Evolutionary conservation across 1,139 yeast species (phyloP).

Genomic region (Suhomyces panamericanus): DNA sequence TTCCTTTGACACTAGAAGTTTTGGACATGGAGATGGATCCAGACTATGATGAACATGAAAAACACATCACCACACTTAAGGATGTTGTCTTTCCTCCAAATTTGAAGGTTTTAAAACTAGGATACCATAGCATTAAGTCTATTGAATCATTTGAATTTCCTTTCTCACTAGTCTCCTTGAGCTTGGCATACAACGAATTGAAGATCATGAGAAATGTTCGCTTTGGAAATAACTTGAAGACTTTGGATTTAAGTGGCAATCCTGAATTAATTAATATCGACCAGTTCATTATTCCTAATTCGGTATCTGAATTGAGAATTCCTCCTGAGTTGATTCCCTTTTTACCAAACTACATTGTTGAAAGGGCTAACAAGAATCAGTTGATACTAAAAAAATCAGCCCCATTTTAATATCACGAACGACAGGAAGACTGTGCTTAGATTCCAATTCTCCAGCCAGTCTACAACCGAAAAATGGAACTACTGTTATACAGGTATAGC

Average conservation of each 20-base stretch:
- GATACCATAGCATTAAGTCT: conserved; percentile 42
- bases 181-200: conserved; percentile 43
- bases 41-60: conserved; percentile 42
- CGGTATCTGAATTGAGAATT: conserved; percentile 37
- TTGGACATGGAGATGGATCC: conserved; percentile 49
- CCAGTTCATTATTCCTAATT: conserved; percentile 39
- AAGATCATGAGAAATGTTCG: conserved; percentile 39
- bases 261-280: conserved; percentile 43
- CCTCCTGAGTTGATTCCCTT: conserved; percentile 39
- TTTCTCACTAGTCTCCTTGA: conserved; percentile 29
- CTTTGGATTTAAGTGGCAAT: conserved; percentile 46
- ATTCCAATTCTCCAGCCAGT: neutral
- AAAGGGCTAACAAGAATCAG: conserved; percentile 41
- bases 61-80: conserved; percentile 43
- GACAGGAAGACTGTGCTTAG: neutral
- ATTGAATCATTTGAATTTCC: conserved; percentile 47
- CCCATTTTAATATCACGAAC: conserved; percentile 15
- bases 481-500: conserved; percentile 6
- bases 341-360: conserved; percentile 42
- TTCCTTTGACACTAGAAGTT: conserved; percentile 40
- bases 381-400: conserved; percentile 31
- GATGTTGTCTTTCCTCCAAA: conserved; percentile 44
- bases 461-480: neutral
- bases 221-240: conserved; percentile 37
- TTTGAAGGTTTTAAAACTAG: conserved; percentile 38